These are phyloP conservation scores for Westerdykella ornata DNA, from an alignment of 2,329 filamentous ascomycete species.

Conservation along the genomic window DNA sequence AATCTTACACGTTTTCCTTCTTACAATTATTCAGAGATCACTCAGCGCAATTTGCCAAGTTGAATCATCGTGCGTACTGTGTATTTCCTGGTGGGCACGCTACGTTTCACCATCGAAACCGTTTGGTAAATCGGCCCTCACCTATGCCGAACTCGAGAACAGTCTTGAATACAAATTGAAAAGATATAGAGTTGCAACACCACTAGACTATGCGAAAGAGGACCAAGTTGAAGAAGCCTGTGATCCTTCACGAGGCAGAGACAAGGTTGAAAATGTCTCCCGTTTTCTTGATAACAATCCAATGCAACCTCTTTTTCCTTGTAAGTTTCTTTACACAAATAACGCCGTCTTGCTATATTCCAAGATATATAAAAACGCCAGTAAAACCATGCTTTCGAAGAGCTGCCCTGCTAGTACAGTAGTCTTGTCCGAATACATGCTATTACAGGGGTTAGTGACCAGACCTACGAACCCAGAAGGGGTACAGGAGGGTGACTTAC, in stretches of 20 bases:
- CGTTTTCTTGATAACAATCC: too few species aligned
- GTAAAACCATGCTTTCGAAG: background rate
- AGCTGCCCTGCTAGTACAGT: conserved; percentile 35
- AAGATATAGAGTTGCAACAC: background rate
- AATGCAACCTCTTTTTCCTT: background rate
- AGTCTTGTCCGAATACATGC: conserved; percentile 45
- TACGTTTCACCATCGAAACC: too few species aligned
- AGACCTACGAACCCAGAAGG: background rate
- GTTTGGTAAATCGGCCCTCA: too few species aligned
- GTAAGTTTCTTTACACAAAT: background rate
- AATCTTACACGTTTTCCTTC: too few species aligned
- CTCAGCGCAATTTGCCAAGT: too few species aligned
- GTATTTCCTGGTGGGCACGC: too few species aligned
- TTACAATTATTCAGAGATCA: too few species aligned
- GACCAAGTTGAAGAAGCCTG: too few species aligned
- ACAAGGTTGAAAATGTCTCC: background rate
- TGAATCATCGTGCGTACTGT: too few species aligned
- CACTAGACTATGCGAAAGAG: background rate
- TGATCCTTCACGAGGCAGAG: background rate
- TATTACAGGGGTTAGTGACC: conserved; percentile 9
- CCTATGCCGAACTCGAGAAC: too few species aligned
- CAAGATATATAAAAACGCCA: too few species aligned
- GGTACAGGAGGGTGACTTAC: conserved; percentile 46
- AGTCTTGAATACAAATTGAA: too few species aligned
- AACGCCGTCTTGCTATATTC: background rate